Base-by-base conservation (phyloP, 306 rosid species). In the Hylodesmum podocarpum region DNA sequence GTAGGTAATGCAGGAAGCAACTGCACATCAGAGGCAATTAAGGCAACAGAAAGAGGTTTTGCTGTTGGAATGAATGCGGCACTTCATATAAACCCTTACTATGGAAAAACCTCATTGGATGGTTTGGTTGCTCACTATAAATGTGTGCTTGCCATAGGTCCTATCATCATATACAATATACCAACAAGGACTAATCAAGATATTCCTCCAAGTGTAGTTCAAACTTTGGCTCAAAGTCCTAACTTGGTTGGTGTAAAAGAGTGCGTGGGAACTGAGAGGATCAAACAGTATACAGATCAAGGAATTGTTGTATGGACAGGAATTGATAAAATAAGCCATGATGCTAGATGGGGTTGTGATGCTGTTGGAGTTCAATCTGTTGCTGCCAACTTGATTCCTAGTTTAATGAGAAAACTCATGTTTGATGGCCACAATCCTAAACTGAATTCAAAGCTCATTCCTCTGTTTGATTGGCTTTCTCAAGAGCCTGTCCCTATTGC, bases 31-130 rank as follows among this genome's bases (percentile, higher is more conserved):
- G 92, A 89, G 83, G 97, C 97, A 63, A 87, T 94, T 78, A 96
- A 85, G 82, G 89, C 91, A 51, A 83, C 89, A 1, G 97, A 91
- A 65, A 94, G 88, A 49, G 98, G 97, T 29, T 94, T 92, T 85
- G 96, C 96, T 1, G 98, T 94, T 70, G 98, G 97, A 78, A 94
- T 92, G 98, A 90, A 94, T 72, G 98, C 95, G n/a, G 95, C 98
- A 28, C 95, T 94, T 65, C 97, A 94, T 75, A 92, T 91, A 76
- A 94, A 92, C 80, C 98, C 98, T 43, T 94, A 94, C 82, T 91
- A 94, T 55, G 98, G 98, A 0, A 94, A 87, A 86, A 94, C 97
- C 63, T 94, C 98, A 33, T 39, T 82, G 73, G 89, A 88, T 21
- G 98, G 97, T 28, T 55, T 91, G 73, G 57, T 92, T 57, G 77